Percentiles rank a stretch among this genome's conserved stretches.
Conservation (phyloP, 1,284 basidiomycete species). For the Fomes fomentarius region DNA sequence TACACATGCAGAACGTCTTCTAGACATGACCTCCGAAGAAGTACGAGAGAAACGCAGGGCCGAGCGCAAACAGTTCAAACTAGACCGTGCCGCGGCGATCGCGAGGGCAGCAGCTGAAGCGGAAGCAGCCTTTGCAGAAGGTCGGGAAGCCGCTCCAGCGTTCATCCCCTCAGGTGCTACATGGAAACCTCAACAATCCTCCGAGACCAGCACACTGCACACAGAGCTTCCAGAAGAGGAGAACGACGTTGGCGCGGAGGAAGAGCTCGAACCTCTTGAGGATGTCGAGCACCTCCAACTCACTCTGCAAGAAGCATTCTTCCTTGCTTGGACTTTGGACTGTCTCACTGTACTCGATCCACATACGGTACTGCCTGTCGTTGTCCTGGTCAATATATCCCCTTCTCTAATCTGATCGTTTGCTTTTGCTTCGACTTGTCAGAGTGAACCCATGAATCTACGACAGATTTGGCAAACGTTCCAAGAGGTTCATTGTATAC, state of each 20-base stretch:
- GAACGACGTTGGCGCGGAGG: conserved; percentile 32
- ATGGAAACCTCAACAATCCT: conserved; percentile 56
- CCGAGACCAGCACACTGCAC: conserved; percentile 6
- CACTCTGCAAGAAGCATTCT: conserved; percentile 91
- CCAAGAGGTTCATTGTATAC: conserved; percentile 44
- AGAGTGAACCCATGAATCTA: conserved; percentile 57
- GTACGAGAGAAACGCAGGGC: conserved; percentile 82
- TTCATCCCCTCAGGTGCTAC: conserved; percentile 76
- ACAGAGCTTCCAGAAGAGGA: conserved; percentile 9
- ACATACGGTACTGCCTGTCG: conserved; percentile 50
- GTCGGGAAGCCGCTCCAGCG: conserved; percentile 46
- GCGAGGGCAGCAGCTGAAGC: conserved; percentile 75
- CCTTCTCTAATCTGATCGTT: background rate
- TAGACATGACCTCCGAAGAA: conserved; percentile 84
- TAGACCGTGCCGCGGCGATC: conserved; percentile 83
- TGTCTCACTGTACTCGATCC: conserved; percentile 80
- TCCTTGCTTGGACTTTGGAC: conserved; percentile 83
- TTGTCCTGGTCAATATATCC: conserved; percentile 5
- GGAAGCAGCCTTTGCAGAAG: conserved; percentile 71
- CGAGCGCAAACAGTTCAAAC: conserved; percentile 89
- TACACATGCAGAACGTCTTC: background rate
- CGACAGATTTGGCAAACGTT: conserved; percentile 64
- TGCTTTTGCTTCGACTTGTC: background rate
- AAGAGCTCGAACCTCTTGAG: conserved; percentile 52
- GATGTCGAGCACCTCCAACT: conserved; percentile 94